Conservation (phyloP, 805 yeast species). For the Teunomyces pallodes region DNA sequence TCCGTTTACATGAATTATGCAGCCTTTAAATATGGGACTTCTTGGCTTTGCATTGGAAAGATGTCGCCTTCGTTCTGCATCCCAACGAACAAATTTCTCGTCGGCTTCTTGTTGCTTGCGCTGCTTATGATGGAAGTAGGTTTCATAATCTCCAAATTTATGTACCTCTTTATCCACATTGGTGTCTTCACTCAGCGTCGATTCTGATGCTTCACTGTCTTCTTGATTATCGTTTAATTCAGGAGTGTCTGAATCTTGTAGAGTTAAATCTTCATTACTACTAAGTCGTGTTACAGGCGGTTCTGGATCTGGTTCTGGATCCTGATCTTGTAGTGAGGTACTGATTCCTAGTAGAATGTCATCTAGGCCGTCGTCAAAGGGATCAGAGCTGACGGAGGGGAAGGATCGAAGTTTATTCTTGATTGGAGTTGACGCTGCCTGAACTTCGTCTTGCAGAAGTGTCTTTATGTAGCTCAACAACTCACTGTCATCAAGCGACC, state of each 20-base stretch:
- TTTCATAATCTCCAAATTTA: constrained; percentile 63
- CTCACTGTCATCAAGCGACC: constrained; percentile 20
- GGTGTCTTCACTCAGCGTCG: not conserved
- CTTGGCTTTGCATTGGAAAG: constrained; percentile 9
- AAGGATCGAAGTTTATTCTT: not conserved
- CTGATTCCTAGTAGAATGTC: constrained; percentile 12
- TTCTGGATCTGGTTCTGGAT: not conserved
- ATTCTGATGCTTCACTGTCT: constrained; percentile 17
- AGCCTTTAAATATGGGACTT: constrained; percentile 53
- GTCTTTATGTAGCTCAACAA: constrained; percentile 7
- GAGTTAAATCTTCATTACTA: not conserved
- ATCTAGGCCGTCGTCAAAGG: constrained; percentile 26
- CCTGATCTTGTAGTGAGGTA: not conserved
- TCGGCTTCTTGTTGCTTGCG: constrained; percentile 61
- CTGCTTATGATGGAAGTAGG: constrained; percentile 62
- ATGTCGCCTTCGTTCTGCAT: constrained; percentile 30
- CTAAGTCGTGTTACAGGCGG: not conserved
- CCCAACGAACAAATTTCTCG: constrained; percentile 49
- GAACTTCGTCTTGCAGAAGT: constrained; percentile 2
- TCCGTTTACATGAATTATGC: constrained; percentile 82
- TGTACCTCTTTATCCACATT: constrained; percentile 30
- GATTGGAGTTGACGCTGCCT: constrained; percentile 8
- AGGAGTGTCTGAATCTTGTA: not conserved
- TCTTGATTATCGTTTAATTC: constrained; percentile 8
- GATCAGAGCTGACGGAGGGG: constrained; percentile 18